These are phyloP conservation scores for Trichoderma sp. DNA, from an alignment of 2,329 filamentous ascomycete genomes.

Conservation along the genomic window DNA sequence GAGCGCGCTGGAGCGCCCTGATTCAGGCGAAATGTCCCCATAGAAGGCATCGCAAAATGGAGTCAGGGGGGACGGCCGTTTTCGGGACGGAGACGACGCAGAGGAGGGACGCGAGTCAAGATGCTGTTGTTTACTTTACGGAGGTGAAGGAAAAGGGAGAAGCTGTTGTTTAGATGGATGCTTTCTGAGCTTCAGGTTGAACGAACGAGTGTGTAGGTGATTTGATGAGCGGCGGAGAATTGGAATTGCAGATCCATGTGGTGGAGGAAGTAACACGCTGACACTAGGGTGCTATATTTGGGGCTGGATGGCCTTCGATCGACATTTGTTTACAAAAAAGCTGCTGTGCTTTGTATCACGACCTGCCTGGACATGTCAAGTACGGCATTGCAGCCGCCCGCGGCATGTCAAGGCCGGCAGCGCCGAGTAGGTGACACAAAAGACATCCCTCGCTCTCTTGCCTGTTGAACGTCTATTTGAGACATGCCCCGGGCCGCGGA, in stretches of 20 bases:
- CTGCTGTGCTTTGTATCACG: background rate
- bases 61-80: constrained; percentile 7
- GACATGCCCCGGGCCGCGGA: background rate
- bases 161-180: background rate
- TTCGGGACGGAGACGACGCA: constrained; percentile 10
- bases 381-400: background rate
- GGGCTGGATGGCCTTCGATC: background rate
- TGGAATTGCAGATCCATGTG: background rate
- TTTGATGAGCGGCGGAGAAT: background rate
- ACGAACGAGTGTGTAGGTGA: background rate
- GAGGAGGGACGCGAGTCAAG: background rate
- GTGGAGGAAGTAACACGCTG: background rate
- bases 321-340: background rate
- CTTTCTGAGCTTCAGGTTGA: background rate
- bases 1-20: constrained; percentile 7
- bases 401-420: constrained; percentile 1
- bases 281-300: background rate
- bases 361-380: background rate
- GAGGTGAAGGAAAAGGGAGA: background rate
- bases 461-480: background rate
- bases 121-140: background rate
- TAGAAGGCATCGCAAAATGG: background rate
- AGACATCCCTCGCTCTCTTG: background rate
- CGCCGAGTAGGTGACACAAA: background rate
- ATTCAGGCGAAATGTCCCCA: background rate